Evolutionary conservation across 345 rosid genomes (phyloP).

Genomic region (Syzygium jambos): DNA sequence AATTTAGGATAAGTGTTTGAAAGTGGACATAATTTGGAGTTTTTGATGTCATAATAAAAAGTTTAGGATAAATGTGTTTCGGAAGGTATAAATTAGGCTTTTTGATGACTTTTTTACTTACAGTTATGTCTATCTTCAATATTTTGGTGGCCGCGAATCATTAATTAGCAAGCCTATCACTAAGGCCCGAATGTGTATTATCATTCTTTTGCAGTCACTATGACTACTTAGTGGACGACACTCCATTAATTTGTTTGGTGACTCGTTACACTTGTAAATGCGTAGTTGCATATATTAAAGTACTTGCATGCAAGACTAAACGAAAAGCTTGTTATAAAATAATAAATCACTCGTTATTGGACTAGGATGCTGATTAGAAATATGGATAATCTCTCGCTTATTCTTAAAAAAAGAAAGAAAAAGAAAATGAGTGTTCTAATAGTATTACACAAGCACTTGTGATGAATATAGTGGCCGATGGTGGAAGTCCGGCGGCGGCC

Average conservation of each 20-base stretch:
- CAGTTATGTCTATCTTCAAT: neutral
- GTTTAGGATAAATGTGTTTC: neutral
- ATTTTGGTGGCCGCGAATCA: neutral
- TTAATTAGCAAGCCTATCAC: too few relatives aligned
- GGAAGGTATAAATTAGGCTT: neutral
- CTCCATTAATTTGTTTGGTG: neutral
- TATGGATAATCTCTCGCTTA: neutral
- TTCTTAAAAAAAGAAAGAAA: neutral
- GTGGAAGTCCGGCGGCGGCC: too few relatives aligned
- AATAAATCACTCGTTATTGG: neutral
- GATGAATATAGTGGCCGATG: too few relatives aligned
- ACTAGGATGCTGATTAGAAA: neutral
- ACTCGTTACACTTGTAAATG: neutral
- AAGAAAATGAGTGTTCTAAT: neutral
- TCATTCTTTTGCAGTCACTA: too few relatives aligned
- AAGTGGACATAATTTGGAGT: neutral
- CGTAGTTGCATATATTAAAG: neutral
- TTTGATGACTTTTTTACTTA: neutral
- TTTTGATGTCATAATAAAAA: neutral
- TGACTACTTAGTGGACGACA: neutral
- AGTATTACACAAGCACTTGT: neutral
- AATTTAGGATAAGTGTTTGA: neutral
- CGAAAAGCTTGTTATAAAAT: neutral
- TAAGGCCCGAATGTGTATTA: too few relatives aligned
- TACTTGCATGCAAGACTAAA: neutral